phyloP scores from a whole-genome alignment of 345 rosid genomes.

The Anastatica hierochuntica region DNA sequence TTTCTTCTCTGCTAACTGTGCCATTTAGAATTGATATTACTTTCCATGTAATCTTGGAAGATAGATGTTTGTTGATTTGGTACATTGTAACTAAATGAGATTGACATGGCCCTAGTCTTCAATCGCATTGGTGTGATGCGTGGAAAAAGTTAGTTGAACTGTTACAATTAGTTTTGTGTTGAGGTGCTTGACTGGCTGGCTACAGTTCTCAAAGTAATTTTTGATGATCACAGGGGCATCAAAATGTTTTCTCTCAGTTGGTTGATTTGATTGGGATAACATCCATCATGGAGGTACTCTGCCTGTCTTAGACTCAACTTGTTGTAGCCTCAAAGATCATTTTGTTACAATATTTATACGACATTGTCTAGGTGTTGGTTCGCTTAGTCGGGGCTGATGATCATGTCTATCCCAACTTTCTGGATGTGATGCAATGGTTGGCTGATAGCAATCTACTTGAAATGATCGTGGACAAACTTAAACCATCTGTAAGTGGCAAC shows the following conservation, averaged over 20 bases:
- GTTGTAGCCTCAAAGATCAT: conserved; percentile 1
- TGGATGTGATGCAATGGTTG: conserved; percentile 99
- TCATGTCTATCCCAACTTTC: conserved; percentile 87
- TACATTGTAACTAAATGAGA: too few species aligned
- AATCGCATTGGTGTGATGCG: too few species aligned
- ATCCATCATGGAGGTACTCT: conserved; percentile 95
- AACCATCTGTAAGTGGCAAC: conserved; percentile 59
- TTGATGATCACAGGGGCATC: conserved; percentile 59
- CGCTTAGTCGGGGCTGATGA: conserved; percentile 97
- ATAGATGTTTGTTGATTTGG: not conserved
- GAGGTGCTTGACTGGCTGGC: conserved; percentile 5
- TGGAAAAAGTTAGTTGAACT: too few species aligned
- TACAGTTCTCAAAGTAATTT: conserved; percentile 14
- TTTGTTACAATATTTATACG: not conserved
- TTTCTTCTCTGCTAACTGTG: not conserved
- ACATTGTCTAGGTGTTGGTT: conserved; percentile 63
- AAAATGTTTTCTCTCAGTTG: conserved; percentile 66
- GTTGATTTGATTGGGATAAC: conserved; percentile 99
- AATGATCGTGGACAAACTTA: conserved; percentile 92
- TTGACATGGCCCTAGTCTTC: too few species aligned
- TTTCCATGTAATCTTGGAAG: not conserved
- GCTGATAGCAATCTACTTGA: conserved; percentile 83
- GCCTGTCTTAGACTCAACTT: conserved; percentile 9
- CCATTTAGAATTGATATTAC: not conserved
- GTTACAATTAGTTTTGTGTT: not conserved